Base-by-base conservation (phyloP, 2,329 filamentous ascomycete genomes). In the Diplodia scrobiculata region DNA sequence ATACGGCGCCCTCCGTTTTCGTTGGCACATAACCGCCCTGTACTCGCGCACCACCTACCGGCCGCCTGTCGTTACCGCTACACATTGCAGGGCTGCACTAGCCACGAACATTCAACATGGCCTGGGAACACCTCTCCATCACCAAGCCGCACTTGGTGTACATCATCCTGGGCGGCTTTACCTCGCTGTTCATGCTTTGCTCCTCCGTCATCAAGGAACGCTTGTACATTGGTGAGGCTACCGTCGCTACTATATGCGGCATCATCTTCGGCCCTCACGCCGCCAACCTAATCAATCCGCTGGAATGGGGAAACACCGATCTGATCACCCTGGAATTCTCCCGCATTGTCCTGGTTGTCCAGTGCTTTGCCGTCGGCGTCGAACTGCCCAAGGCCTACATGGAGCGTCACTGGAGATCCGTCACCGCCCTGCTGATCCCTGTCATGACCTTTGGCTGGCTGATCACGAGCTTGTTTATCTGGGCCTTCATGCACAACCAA, bases 381-480 rank as follows among this genome's bases (percentile, higher is more conserved):
- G 91, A 96, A 80, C 81, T 96, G 83, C 92, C 92, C 34, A 91
- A 91, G 77, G 90, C 89, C 69, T 99, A 99, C 81, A 99, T 99
- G 95, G 95, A 98, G 76, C 89, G 88, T 72, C 95, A 99, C 79
- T 99, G 95, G 95, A 90, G 86, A 74, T 98, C 94, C 0, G 95
- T 99, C 68, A 82, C 90, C 14, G 87, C 96, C 73, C 83, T 99
- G 67, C 86, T 99, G 53, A 82, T 99, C 5, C 95, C 95, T 2
- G 93, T 99, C 79, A 99, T 99, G 95, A 96, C 92, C 0, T 96
- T 90, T 75, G 95, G 95, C 71, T 99, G 92, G 92, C 84, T 96
- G 62, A 83, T 97, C 27, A 96, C 92, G 19, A 97, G 93, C 78
- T 81, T 98, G 13, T 92, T 99, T 77, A 88, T 99, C 70, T 98